A percentile compares a stretch with the other conserved stretches of the same genome.
Evolutionary conservation across 306 rosid species (phyloP).

Genomic region (Cicer bijugum): DNA sequence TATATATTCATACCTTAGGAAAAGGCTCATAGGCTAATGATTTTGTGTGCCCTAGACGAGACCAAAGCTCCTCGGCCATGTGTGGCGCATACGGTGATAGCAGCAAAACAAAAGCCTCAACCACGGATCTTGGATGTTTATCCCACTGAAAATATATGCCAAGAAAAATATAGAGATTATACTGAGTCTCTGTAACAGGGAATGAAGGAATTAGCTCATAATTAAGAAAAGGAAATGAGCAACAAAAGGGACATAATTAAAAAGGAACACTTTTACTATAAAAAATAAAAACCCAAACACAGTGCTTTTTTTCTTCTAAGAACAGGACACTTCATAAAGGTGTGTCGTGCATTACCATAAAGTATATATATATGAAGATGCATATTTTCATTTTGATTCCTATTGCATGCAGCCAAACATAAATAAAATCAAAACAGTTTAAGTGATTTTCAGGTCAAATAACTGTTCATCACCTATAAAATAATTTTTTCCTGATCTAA

Average conservation of each 20-base stretch:
- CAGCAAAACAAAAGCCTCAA: constrained; percentile 82
- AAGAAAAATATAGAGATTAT: constrained; percentile 22
- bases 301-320: background rate
- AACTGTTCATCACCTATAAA: background rate
- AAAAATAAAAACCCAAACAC: background rate
- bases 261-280: constrained; percentile 33
- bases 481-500: background rate
- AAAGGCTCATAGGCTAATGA: constrained; percentile 80
- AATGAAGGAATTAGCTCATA: constrained; percentile 13
- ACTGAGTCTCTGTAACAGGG: background rate
- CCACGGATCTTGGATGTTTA: constrained; percentile 69
- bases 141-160: constrained; percentile 76
- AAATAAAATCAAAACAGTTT: background rate
- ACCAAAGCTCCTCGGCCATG: constrained; percentile 96
- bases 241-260: background rate
- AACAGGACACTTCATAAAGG: background rate
- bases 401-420: constrained; percentile 27
- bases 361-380: background rate
- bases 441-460: background rate
- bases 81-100: constrained; percentile 97
- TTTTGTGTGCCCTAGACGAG: constrained; percentile 80
- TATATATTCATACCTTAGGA: constrained; percentile 67
- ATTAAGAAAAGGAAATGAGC: background rate
- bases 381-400: constrained; percentile 18
- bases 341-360: background rate